Evolutionary conservation across 2,329 filamentous ascomycete genomes (phyloP).

Genomic region (Ascochyta pisi): DNA sequence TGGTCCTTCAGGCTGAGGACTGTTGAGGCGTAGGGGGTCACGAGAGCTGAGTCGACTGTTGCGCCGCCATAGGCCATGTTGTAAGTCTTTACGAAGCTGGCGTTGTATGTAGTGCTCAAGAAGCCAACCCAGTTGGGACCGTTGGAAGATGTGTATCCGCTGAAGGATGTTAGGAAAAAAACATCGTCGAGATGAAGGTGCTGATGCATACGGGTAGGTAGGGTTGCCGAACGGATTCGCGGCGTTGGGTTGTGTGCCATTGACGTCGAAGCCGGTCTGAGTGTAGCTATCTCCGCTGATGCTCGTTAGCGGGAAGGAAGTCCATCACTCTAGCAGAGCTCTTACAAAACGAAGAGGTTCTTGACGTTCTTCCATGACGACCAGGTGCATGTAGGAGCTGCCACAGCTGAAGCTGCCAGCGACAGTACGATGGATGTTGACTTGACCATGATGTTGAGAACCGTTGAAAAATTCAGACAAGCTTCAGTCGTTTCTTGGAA

Average conservation of each 20-base stretch:
- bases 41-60: conserved; percentile 49
- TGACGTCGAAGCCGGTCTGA: conserved; percentile 64
- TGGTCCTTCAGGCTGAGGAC: conserved; percentile 62
- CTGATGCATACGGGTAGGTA: conserved; percentile 51
- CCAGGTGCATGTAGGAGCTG: conserved; percentile 37
- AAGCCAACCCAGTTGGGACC: conserved; percentile 65
- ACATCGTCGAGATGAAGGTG: background rate
- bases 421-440: conserved; percentile 30
- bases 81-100: conserved; percentile 56
- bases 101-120: conserved; percentile 46
- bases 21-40: conserved; percentile 58
- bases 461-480: background rate
- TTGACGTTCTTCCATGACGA: conserved; percentile 43
- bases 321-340: too few relatives aligned
- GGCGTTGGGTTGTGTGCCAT: conserved; percentile 58
- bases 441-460: conserved; percentile 29
- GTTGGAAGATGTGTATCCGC: conserved; percentile 48
- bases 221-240: conserved; percentile 69
- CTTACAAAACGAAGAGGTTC: conserved; percentile 45
- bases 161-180: conserved; percentile 13
- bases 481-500: background rate
- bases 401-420: conserved; percentile 28
- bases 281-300: conserved; percentile 66
- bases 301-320: conserved; percentile 2
- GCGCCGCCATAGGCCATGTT: conserved; percentile 60